Percentiles rank a stretch among this genome's conserved stretches.
phyloP scores from a whole-genome alignment of 2,329 filamentous ascomycete species.

The Neonectria punicea region DNA sequence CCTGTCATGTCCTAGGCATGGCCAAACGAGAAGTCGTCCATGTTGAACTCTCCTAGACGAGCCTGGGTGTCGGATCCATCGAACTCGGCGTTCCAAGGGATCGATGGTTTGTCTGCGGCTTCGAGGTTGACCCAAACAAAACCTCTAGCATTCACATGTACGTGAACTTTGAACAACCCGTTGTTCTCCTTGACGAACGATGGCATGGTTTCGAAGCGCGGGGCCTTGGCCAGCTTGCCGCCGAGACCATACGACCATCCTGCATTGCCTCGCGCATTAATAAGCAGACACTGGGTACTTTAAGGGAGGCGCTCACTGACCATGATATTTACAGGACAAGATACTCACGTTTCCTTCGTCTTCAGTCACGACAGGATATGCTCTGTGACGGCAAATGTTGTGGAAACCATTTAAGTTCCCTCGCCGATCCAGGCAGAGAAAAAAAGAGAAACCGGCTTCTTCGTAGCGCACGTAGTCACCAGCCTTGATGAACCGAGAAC shows the following conservation, averaged over 20 bases:
- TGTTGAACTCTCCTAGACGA: constrained; percentile 56
- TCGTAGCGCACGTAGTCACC: constrained; percentile 66
- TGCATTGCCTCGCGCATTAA: not conserved
- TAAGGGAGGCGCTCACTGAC: not conserved
- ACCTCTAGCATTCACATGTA: constrained; percentile 61
- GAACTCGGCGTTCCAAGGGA: constrained; percentile 62
- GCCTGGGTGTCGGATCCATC: constrained; percentile 56
- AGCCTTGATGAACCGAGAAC: constrained; percentile 56
- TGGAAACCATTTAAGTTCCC: constrained; percentile 67
- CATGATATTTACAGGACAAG: constrained; percentile 68
- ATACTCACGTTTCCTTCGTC: constrained; percentile 61
- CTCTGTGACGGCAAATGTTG: constrained; percentile 71
- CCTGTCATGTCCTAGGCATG: constrained; percentile 59
- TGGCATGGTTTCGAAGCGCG: constrained; percentile 64
- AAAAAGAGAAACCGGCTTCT: constrained; percentile 64
- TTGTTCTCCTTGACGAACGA: constrained; percentile 67
- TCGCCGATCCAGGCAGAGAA: constrained; percentile 61
- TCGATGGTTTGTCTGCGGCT: constrained; percentile 53
- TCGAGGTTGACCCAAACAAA: constrained; percentile 71
- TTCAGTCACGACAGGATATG: constrained; percentile 65
- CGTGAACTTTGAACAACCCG: constrained; percentile 63
- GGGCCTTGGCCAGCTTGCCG: constrained; percentile 69
- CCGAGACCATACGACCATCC: constrained; percentile 70
- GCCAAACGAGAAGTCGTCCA: constrained; percentile 64
- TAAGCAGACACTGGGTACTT: not conserved